phyloP scores from a whole-genome alignment of 1,284 basidiomycete species.

The Cutaneotrichosporon cavernicola region DNA sequence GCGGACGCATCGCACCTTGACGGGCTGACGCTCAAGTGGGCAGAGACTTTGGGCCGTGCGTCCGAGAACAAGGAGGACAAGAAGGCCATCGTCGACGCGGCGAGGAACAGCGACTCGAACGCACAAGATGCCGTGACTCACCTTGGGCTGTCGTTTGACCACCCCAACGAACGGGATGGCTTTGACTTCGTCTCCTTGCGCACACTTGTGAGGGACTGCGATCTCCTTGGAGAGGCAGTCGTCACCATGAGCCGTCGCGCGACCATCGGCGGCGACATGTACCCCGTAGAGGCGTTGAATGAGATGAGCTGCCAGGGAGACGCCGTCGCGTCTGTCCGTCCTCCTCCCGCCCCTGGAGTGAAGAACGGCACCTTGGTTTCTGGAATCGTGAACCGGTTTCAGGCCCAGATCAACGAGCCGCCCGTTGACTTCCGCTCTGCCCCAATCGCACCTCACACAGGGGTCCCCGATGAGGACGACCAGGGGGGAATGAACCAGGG shows the following conservation, averaged over 20 bases:
- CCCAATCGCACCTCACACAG: too few species aligned
- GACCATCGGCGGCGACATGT: not conserved
- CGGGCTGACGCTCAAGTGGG: not conserved
- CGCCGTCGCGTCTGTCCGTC: not conserved
- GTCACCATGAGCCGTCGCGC: not conserved
- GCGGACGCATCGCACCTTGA: too few species aligned
- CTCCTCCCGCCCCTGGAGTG: too few species aligned
- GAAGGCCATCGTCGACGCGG: not conserved
- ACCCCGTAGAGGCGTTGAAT: not conserved
- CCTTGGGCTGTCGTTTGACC: not conserved
- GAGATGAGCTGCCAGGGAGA: not conserved
- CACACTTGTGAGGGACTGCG: not conserved
- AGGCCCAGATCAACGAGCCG: too few species aligned
- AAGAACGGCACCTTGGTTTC: too few species aligned
- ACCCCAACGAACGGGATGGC: not conserved
- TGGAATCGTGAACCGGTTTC: too few species aligned
- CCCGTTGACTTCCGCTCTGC: too few species aligned
- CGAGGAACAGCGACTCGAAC: not conserved
- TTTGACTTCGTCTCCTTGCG: not conserved
- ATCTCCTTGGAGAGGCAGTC: not conserved
- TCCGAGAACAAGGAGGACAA: not conserved
- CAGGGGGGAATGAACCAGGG: too few species aligned
- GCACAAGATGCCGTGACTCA: not conserved
- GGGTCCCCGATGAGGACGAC: too few species aligned
- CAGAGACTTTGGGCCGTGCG: not conserved